Percentiles rank a stretch among this genome's conserved stretches.
Evolutionary conservation across 352 stramenopile genomes (phyloP).

Genomic region (Phytophthora europaea): DNA sequence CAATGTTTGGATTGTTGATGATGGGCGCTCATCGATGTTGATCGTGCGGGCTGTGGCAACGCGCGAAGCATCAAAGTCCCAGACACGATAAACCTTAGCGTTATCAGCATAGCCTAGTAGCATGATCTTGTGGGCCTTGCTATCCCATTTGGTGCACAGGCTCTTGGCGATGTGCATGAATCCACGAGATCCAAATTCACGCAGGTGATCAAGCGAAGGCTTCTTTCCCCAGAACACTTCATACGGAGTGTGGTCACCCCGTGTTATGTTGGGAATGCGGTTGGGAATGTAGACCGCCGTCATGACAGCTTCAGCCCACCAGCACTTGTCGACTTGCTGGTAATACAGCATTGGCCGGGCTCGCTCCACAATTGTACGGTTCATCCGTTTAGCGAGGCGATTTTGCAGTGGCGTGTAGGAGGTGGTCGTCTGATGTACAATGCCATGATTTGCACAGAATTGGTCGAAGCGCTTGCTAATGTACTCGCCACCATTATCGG

Average conservation of each 20-base stretch:
- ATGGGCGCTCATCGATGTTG: slow-evolving; percentile 1
- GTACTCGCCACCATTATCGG: slow-evolving; percentile 18
- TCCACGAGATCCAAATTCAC: slow-evolving; percentile 22
- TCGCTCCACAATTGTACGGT: slow-evolving; percentile 14
- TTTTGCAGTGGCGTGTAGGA: slow-evolving; percentile 25
- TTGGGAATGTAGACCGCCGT: slow-evolving; percentile 19
- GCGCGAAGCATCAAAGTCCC: slow-evolving; percentile 8
- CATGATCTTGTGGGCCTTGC: slow-evolving; percentile 18
- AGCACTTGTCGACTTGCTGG: slow-evolving; percentile 7
- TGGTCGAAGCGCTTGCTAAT: slow-evolving; percentile 11
- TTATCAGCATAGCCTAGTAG: slow-evolving; percentile 8
- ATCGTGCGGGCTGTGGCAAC: slow-evolving; percentile 8
- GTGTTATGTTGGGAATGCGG: slow-evolving; percentile 12
- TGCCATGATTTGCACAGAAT: slow-evolving; percentile 14
- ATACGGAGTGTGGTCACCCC: slow-evolving; percentile 1
- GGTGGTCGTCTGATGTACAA: slow-evolving; percentile 19
- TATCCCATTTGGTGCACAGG: slow-evolving; percentile 18
- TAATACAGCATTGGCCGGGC: slow-evolving; percentile 20
- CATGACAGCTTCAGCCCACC: slow-evolving; percentile 12
- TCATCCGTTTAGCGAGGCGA: slow-evolving; percentile 23
- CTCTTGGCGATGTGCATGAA: slow-evolving; percentile 28
- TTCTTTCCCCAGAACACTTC: slow-evolving; percentile 7
- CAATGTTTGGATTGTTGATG: background rate
- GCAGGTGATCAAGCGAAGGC: slow-evolving; percentile 20
- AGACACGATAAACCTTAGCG: slow-evolving; percentile 19